Evolutionary conservation across 2,329 filamentous ascomycete genomes (phyloP).

Genomic region (Dactylella cylindrospora): DNA sequence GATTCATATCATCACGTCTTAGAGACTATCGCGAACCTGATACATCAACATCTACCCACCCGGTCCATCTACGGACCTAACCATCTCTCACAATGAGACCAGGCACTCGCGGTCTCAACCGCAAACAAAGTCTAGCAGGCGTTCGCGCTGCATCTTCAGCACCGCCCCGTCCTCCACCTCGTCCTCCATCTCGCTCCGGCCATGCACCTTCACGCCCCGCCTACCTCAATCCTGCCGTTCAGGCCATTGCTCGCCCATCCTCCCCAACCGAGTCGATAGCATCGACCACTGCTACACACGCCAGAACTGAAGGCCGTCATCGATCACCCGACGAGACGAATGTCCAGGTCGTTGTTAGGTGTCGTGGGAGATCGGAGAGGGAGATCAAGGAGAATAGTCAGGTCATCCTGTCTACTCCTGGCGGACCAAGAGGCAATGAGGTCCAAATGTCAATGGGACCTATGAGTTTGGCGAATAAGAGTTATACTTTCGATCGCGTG

Average conservation of each 20-base stretch:
- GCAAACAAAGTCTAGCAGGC: slow-evolving; percentile 16
- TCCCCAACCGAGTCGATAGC: slow-evolving; percentile 73
- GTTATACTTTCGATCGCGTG: slow-evolving; percentile 94
- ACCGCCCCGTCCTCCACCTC: neutral
- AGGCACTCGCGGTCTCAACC: slow-evolving; percentile 13
- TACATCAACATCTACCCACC: neutral
- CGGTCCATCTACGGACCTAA: slow-evolving; percentile 26
- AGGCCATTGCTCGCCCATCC: slow-evolving; percentile 54
- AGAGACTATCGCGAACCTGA: too few species aligned
- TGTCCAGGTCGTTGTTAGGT: slow-evolving; percentile 95
- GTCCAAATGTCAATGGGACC: slow-evolving; percentile 90
- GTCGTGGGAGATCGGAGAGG: slow-evolving; percentile 85
- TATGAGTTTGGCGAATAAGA: slow-evolving; percentile 89
- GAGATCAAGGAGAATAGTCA: slow-evolving; percentile 94
- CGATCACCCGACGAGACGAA: slow-evolving; percentile 78
- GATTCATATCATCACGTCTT: too few species aligned
- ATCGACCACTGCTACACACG: slow-evolving; percentile 56
- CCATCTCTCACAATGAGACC: slow-evolving; percentile 22
- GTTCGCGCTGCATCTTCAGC: neutral
- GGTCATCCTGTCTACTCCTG: slow-evolving; percentile 76
- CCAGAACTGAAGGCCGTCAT: slow-evolving; percentile 48
- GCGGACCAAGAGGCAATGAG: slow-evolving; percentile 80
- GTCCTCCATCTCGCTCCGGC: slow-evolving; percentile 24
- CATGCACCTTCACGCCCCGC: slow-evolving; percentile 22
- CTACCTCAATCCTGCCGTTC: slow-evolving; percentile 40